A percentile compares a stretch with the other conserved stretches of the same genome.
Conservation (phyloP, 192 early-diverging fungal genomes). For the Coemansia reversa region DNA sequence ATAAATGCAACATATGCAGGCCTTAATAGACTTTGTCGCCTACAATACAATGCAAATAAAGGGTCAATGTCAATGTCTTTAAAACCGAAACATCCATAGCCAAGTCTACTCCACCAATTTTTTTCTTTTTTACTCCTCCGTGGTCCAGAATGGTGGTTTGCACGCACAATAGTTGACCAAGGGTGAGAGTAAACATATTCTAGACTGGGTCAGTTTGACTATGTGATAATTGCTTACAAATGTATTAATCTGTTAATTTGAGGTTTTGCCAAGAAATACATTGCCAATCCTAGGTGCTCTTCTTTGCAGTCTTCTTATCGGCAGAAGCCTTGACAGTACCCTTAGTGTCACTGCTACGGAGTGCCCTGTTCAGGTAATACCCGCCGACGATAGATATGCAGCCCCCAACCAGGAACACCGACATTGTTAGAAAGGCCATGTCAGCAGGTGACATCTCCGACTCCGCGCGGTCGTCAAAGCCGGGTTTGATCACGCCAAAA, state of each 20-base stretch:
- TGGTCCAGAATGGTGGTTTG: too few relatives aligned
- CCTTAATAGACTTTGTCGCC: too few relatives aligned
- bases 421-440: constrained; percentile 54
- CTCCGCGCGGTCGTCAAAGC: constrained; percentile 49
- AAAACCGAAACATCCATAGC: too few relatives aligned
- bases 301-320: constrained; percentile 23
- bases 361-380: constrained; percentile 52
- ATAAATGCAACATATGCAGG: too few relatives aligned
- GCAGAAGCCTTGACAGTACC: constrained; percentile 29
- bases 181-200: neutral
- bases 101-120: too few relatives aligned
- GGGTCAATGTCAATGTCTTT: too few relatives aligned
- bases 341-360: constrained; percentile 36
- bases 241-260: neutral
- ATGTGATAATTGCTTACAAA: neutral
- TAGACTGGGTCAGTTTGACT: neutral
- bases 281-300: neutral
- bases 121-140: too few relatives aligned
- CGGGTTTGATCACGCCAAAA: constrained; percentile 50
- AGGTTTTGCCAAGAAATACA: neutral
- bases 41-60: too few relatives aligned
- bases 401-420: constrained; percentile 53
- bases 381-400: constrained; percentile 54
- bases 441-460: constrained; percentile 55
- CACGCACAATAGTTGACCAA: neutral